phyloP scores from a whole-genome alignment of 2,329 filamentous ascomycete genomes.

The Fusarium buxicola region DNA sequence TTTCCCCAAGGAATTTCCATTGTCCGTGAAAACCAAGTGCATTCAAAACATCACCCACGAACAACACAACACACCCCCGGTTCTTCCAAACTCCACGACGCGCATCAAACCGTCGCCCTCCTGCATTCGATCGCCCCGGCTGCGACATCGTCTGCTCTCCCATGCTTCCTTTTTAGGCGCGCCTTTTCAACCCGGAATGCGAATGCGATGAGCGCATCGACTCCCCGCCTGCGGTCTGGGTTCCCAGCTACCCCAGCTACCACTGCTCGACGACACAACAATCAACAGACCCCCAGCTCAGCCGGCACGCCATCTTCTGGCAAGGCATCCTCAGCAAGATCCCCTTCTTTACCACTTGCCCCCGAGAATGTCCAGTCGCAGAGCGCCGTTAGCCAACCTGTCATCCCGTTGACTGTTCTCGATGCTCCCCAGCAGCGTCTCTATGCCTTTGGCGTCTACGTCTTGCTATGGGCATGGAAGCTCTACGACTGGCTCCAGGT shows the following conservation, averaged over 20 bases:
- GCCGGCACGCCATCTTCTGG: conserved; percentile 47
- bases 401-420: conserved; percentile 84
- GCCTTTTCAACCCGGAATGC: conserved; percentile 63
- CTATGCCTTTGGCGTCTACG: conserved; percentile 85
- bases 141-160: conserved; percentile 21
- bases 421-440: conserved; percentile 93
- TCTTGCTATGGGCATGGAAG: conserved; percentile 81
- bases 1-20: conserved; percentile 45
- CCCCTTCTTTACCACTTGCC: conserved; percentile 58
- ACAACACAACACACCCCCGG: conserved; percentile 15
- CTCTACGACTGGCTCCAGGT: conserved; percentile 86
- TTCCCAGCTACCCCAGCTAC: conserved; percentile 80
- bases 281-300: conserved; percentile 50
- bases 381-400: conserved; percentile 60
- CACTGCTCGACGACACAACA: conserved; percentile 52
- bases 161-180: conserved; percentile 36
- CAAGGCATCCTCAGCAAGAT: conserved; percentile 47
- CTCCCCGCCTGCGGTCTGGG: conserved; percentile 84
- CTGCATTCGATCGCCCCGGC: conserved; percentile 7
- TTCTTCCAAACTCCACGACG: conserved; percentile 27
- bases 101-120: conserved; percentile 25
- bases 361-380: conserved; percentile 55
- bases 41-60: conserved; percentile 33
- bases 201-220: conserved; percentile 83
- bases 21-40: conserved; percentile 43